A percentile compares a stretch with the other conserved stretches of the same genome.
Evolutionary conservation across 1,284 basidiomycete species (phyloP).

Genomic region (Trichosporon sp.): DNA sequence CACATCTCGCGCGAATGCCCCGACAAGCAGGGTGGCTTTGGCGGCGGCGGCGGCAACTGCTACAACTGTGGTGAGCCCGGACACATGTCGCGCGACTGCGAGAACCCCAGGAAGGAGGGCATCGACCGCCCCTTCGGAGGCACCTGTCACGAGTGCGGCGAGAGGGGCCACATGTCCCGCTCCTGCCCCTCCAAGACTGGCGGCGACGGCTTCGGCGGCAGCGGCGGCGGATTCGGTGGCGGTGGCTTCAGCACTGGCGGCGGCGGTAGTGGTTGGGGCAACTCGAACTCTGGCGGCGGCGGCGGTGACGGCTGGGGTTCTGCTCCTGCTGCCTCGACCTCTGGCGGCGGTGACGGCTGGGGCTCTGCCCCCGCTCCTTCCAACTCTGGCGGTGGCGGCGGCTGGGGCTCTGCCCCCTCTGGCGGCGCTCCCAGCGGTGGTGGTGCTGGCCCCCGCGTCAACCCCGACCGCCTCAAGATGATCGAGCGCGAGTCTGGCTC

Average conservation of each 20-base stretch:
- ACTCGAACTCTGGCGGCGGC: not conserved
- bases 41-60: slow-evolving; percentile 17
- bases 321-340: not conserved
- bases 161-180: slow-evolving; percentile 10
- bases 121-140: slow-evolving; percentile 1
- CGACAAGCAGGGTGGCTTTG: not conserved
- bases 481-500: not conserved
- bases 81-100: slow-evolving; percentile 24
- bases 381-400: not conserved
- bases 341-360: slow-evolving; percentile 1
- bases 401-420: slow-evolving; percentile 4
- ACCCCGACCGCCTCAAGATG: slow-evolving; percentile 12
- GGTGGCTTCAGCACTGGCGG: too few relatives aligned
- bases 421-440: not conserved
- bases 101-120: not conserved
- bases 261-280: not conserved
- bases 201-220: not conserved
- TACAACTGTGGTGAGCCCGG: slow-evolving; percentile 24
- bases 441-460: not conserved
- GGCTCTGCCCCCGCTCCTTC: not conserved
- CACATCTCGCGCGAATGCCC: slow-evolving; percentile 13
- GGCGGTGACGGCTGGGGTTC: not conserved
- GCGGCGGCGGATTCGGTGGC: slow-evolving; percentile 1
- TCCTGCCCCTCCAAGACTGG: not conserved
- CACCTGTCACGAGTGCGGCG: slow-evolving; percentile 14